Evolutionary conservation across 108 stramenopile species (phyloP).

Genomic region (Aurantiochytrium sp.): DNA sequence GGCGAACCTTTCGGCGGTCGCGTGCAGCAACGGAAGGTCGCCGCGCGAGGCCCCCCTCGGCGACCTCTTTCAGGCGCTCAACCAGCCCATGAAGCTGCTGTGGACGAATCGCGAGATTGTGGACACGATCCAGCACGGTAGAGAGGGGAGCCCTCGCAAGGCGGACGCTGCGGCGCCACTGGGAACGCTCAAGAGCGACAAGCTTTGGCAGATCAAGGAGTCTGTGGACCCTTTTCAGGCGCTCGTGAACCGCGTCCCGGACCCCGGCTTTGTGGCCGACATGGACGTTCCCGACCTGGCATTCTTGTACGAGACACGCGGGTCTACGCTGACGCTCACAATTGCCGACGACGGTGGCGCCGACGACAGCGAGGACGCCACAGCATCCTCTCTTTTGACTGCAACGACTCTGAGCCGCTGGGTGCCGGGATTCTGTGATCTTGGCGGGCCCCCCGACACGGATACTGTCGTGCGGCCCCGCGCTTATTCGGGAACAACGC

Average conservation of each 20-base stretch:
- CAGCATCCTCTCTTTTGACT: neutral
- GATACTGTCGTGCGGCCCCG: neutral
- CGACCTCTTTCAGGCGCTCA: neutral
- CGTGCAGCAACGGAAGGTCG: neutral
- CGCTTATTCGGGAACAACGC: neutral
- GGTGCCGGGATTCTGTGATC: neutral
- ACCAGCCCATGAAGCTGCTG: constrained; percentile 1
- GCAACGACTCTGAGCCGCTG: neutral
- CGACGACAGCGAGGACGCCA: neutral
- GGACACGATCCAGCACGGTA: neutral
- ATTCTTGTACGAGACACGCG: neutral
- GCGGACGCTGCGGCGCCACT: too few relatives aligned
- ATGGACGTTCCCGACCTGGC: neutral
- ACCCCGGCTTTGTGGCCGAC: neutral
- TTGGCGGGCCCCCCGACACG: neutral
- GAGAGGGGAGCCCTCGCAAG: too few relatives aligned
- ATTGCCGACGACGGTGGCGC: neutral
- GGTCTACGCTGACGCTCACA: neutral
- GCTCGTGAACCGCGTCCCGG: neutral
- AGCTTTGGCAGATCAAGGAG: neutral
- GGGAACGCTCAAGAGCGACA: neutral
- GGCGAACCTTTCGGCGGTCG: neutral
- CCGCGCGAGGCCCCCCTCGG: neutral
- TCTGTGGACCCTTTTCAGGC: constrained; percentile 11
- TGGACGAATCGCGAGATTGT: neutral